Evolutionary conservation across 108 stramenopile genomes (phyloP), one percentile per base, ranked within the genome.

Genomic region (Skeletonema grethae): DNA sequence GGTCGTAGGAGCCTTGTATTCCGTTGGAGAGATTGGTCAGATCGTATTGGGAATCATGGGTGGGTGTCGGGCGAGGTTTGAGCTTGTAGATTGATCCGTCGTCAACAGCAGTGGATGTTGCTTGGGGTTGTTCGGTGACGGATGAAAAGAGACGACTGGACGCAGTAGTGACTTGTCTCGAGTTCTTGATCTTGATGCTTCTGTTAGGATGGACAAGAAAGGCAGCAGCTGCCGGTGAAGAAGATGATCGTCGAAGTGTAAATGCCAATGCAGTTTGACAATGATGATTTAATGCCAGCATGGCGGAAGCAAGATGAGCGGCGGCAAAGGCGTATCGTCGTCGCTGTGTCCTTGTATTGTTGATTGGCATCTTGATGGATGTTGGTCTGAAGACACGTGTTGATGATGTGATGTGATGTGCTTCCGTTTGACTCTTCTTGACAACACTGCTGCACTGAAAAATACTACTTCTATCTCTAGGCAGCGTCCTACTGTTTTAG

Each of bases 1-100:
- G 94, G 25, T 89, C 84, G 58, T 92, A 95, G 61, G 57, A 67
- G 5, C 67, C 61, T n/a, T 60, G 11, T 18, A 76, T 58, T 18
- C 67, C 67, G 55, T 8, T 18, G 6, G 31, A 13, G 3, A 10
- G 13, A 20, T 76, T 76, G 25, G 8, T 32, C 28, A 18, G 30
- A 55, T 76, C 75, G 67, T 76, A 76, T 12, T 63, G 8, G 24
- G 50, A 60, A 45, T 75, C 59, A 0, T n/a, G 50, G 18, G 50
- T 53, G 16, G n/a, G 13, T 7, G 55, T 39, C 22, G 63, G 18
- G 15, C 63, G 22, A 1, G 63, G 36, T 41, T 65, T 64, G 36
- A 30, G 53, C 57, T 65, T 63, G 39, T 73, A 73, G 22, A 22
- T 25, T 8, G 69, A 34, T 12, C 60, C 60, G 18, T 43, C 43